Conservation (phyloP, 1,284 basidiomycete species). For the Chiua sp. region DNA sequence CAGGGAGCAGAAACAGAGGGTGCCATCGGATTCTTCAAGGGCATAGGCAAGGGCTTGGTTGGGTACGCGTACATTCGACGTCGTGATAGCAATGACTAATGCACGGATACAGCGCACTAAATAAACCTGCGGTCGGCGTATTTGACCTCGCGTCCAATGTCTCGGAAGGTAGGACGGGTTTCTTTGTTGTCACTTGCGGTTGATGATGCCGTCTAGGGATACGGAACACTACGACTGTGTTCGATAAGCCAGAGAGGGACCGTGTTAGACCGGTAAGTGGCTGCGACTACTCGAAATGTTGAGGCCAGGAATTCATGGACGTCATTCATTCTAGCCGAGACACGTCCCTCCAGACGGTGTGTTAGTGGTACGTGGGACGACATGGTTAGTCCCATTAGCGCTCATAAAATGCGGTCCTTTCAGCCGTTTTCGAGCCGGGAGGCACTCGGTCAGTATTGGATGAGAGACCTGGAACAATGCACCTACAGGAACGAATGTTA, state of each 20-base stretch:
- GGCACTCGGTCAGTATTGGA: slow-evolving; percentile 96
- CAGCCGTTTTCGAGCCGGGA: slow-evolving; percentile 90
- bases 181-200: neutral
- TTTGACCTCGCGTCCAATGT: slow-evolving; percentile 97
- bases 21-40: slow-evolving; percentile 97
- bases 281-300: neutral
- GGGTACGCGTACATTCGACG: slow-evolving; percentile 60
- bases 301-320: neutral
- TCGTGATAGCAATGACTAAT: slow-evolving; percentile 21
- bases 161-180: slow-evolving; percentile 76
- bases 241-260: slow-evolving; percentile 92
- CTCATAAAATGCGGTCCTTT: slow-evolving; percentile 10
- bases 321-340: slow-evolving; percentile 63
- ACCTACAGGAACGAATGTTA: slow-evolving; percentile 86
- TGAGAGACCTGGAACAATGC: slow-evolving; percentile 91
- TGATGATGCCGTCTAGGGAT: slow-evolving; percentile 56
- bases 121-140: slow-evolving; percentile 96
- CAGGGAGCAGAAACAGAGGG: slow-evolving; percentile 97
- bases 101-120: slow-evolving; percentile 68
- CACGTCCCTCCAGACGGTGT: slow-evolving; percentile 89
- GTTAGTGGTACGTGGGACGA: slow-evolving; percentile 63
- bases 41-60: slow-evolving; percentile 95
- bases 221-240: slow-evolving; percentile 98
- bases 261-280: slow-evolving; percentile 77
- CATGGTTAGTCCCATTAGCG: neutral